Conservation (phyloP, 306 rosid species). For the Dalbergia cultrata region DNA sequence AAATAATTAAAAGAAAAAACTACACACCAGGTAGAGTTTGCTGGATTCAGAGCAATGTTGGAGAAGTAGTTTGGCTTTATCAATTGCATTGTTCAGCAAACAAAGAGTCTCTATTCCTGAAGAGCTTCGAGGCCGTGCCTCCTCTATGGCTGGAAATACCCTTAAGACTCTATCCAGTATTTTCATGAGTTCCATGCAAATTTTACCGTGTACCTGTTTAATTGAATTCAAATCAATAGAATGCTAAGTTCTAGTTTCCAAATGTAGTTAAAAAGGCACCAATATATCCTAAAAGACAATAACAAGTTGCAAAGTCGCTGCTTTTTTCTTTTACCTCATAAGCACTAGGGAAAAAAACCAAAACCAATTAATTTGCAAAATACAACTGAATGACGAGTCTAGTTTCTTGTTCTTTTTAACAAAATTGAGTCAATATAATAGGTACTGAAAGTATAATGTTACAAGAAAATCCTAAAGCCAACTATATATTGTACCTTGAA, state of each 20-base stretch:
- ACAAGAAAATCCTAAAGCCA: slow-evolving; percentile 32
- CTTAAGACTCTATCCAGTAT: slow-evolving; percentile 61
- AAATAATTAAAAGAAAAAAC: neutral
- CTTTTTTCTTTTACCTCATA: neutral
- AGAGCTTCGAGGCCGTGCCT: slow-evolving; percentile 77
- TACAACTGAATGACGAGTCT: neutral
- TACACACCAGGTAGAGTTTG: slow-evolving; percentile 91
- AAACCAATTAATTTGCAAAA: neutral
- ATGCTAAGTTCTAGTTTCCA: slow-evolving; percentile 25
- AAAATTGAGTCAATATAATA: neutral
- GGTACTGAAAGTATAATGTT: slow-evolving; percentile 5
- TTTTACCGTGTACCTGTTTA: slow-evolving; percentile 73
- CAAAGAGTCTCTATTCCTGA: slow-evolving; percentile 80
- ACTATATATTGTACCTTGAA: slow-evolving; percentile 66
- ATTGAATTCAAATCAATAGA: slow-evolving; percentile 39
- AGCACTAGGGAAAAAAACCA: no score
- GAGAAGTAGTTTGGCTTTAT: slow-evolving; percentile 68
- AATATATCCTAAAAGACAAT: neutral
- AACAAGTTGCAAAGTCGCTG: neutral
- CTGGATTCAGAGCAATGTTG: slow-evolving; percentile 84
- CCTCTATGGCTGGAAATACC: slow-evolving; percentile 84
- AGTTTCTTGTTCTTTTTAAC: neutral
- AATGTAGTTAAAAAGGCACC: slow-evolving; percentile 16
- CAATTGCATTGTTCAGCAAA: slow-evolving; percentile 62
- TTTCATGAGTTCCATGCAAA: slow-evolving; percentile 70